These are phyloP conservation scores for Williopsis jadinii DNA, from an alignment of 1,139 yeast species.

Conservation along the genomic window DNA sequence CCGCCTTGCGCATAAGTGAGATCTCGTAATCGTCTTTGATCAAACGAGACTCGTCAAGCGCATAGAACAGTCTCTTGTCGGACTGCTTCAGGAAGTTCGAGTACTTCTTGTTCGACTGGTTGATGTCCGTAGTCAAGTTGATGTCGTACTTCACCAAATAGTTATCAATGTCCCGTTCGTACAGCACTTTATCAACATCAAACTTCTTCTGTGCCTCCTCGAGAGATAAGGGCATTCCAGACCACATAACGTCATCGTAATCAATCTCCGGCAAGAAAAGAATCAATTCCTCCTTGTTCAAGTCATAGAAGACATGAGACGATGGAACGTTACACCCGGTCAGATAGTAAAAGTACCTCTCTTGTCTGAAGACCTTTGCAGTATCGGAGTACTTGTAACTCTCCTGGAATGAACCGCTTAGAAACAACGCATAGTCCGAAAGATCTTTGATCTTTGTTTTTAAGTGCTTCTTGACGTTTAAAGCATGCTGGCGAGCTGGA, in stretches of 20 bases:
- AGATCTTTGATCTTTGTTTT: constrained; percentile 19
- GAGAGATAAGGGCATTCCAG: constrained; percentile 73
- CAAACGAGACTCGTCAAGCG: constrained; percentile 80
- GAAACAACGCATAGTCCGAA: constrained; percentile 35
- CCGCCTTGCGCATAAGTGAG: constrained; percentile 68
- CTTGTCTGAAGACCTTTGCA: constrained; percentile 73
- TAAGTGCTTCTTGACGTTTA: constrained; percentile 42
- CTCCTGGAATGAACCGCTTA: constrained; percentile 62
- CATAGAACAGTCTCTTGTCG: constrained; percentile 51
- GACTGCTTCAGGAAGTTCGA: constrained; percentile 31
- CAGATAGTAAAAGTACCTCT: constrained; percentile 81
- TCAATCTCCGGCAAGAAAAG: constrained; percentile 80
- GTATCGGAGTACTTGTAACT: constrained; percentile 77
- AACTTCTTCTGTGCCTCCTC: constrained; percentile 57
- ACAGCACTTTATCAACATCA: constrained; percentile 79
- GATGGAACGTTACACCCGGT: constrained; percentile 85
- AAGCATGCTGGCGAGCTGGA: constrained; percentile 72
- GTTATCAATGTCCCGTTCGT: constrained; percentile 39
- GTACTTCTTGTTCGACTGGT: constrained; percentile 26
- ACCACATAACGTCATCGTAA: constrained; percentile 92
- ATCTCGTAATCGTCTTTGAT: constrained; percentile 82
- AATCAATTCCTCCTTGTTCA: constrained; percentile 47
- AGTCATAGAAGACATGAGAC: constrained; percentile 56
- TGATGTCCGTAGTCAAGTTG: constrained; percentile 33
- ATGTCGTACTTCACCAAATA: constrained; percentile 25